phyloP scores from a whole-genome alignment of 345 rosid genomes.

The Eucalyptus polybractea region DNA sequence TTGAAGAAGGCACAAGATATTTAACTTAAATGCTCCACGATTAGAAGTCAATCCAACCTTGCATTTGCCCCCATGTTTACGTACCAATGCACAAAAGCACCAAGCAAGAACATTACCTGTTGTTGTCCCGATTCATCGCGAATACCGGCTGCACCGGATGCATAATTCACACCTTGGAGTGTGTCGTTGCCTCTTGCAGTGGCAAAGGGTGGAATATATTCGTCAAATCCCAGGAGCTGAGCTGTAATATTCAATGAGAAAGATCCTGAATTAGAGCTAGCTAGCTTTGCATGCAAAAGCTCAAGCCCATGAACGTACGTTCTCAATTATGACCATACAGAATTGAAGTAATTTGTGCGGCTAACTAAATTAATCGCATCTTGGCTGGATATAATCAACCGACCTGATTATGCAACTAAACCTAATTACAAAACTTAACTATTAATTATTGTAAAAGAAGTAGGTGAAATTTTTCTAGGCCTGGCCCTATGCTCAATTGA shows the following conservation, averaged over 20 bases:
- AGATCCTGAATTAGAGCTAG: background rate
- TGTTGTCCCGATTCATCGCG: background rate
- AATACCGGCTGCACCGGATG: constrained; percentile 1
- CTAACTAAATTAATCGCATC: background rate
- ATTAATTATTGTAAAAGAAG: background rate
- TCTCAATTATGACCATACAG: background rate
- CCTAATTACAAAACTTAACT: background rate
- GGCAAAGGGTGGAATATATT: constrained; percentile 16
- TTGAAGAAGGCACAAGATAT: background rate
- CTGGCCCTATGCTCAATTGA: background rate
- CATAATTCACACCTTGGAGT: constrained; percentile 4
- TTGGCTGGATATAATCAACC: background rate
- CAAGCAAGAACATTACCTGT: background rate
- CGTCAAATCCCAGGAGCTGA: constrained; percentile 16
- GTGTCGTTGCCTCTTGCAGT: constrained; percentile 1
- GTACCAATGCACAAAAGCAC: background rate
- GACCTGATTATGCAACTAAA: background rate
- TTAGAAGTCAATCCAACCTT: background rate
- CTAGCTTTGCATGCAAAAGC: background rate
- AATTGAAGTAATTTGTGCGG: background rate
- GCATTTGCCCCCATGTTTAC: background rate
- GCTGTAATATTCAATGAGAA: constrained; percentile 4
- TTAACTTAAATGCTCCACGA: background rate
- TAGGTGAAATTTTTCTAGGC: background rate
- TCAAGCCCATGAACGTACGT: background rate